These are phyloP conservation scores for Fonsecaea nubica DNA, from an alignment of 2,329 filamentous ascomycete genomes.

Conservation along the genomic window DNA sequence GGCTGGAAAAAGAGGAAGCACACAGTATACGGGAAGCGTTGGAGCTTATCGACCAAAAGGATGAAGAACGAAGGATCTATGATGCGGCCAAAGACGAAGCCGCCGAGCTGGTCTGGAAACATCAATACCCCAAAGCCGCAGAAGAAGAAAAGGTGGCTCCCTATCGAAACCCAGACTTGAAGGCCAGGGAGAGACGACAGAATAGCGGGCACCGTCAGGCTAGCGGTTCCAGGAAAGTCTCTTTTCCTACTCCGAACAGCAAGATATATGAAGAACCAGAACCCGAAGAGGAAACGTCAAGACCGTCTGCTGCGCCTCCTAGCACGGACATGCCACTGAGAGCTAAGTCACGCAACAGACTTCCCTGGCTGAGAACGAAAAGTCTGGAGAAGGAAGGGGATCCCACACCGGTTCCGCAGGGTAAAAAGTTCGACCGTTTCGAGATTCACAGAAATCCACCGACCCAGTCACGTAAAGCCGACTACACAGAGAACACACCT, in stretches of 20 bases:
- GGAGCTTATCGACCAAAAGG: slow-evolving; percentile 64
- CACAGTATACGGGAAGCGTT: slow-evolving; percentile 63
- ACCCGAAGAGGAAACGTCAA: slow-evolving; percentile 42
- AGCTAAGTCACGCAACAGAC: slow-evolving; percentile 68
- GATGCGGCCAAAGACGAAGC: slow-evolving; percentile 67
- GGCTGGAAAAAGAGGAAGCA: slow-evolving; percentile 65
- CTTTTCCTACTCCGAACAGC: slow-evolving; percentile 66
- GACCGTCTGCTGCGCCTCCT: slow-evolving; percentile 19
- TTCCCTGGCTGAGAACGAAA: slow-evolving; percentile 53
- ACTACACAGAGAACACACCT: slow-evolving; percentile 72
- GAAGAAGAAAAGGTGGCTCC: slow-evolving; percentile 57
- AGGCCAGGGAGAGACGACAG: slow-evolving; percentile 26
- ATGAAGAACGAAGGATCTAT: slow-evolving; percentile 61
- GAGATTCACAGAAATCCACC: slow-evolving; percentile 88
- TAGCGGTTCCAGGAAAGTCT: slow-evolving; percentile 53
- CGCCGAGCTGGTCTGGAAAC: slow-evolving; percentile 68
- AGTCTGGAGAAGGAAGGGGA: slow-evolving; percentile 48
- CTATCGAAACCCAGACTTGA: slow-evolving; percentile 53
- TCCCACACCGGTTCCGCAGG: slow-evolving; percentile 43
- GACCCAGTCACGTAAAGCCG: slow-evolving; percentile 79
- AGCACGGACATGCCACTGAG: slow-evolving; percentile 57
- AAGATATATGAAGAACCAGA: slow-evolving; percentile 87
- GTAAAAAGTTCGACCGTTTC: slow-evolving; percentile 59
- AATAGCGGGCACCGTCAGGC: slow-evolving; percentile 42
- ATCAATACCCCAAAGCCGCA: slow-evolving; percentile 61